Base-by-base conservation (phyloP, 2,329 filamentous ascomycete species). In the Fusarium sp. region DNA sequence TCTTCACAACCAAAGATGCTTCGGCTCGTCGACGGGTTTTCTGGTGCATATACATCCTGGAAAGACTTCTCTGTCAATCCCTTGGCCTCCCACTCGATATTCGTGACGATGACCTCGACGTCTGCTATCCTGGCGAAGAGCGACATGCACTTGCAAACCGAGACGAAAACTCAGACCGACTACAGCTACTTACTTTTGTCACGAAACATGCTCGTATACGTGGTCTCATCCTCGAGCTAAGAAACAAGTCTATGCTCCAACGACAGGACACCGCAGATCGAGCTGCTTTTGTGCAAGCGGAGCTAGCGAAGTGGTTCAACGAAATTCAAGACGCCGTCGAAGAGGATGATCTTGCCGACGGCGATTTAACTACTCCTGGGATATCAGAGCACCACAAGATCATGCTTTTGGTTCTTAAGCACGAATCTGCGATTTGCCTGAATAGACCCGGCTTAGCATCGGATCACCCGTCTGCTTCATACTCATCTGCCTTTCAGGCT, bases 91-190 rank as follows among this genome's bases (percentile, higher is more conserved):
- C 87, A 1, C 77, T 88, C 1, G 83, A 84, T 22, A 84, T 89
- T 14, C 83, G 83, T 53, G 87, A 89, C 64, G 84, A 88, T 45
- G 87, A 89, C 59, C 76, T 89, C 8, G 87, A 89, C 68, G 87
- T 89, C 2, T 89, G 87, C 66, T 86, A 86, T 59, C 85, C 84
- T 0, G 82, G 81, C 1, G 76, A 83, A 5, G 86, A 88, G 69
- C 75, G 75, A 3, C 86, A 88, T 63, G 62, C 68, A 25, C 58
- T 62, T 6, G 45, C 44, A 0, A 50, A 63, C 47, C 56, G 66
- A 0, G 69, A 73, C 15, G 73, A 75, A 3, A 70, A 68, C 6
- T 45, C 68, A 1, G 60, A 70, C 42, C 76, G 80, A 6, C 71
- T 85, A 8, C 76, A 77, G 6, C 70, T 85, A 1, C 73, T 84